Conservation (phyloP, 1,139 yeast species). For the Yamadazyma sp. region DNA sequence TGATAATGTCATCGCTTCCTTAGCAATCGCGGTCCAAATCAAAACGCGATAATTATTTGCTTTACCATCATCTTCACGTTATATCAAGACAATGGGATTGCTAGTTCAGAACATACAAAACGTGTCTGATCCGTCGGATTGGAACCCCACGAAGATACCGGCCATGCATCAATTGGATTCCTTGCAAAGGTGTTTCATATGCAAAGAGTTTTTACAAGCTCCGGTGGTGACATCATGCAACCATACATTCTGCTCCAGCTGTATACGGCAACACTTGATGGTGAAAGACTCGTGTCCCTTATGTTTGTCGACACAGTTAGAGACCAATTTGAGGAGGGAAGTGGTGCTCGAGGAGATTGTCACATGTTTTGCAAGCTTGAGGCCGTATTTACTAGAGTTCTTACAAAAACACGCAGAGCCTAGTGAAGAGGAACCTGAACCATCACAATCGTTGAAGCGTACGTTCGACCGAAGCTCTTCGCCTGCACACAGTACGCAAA, state of each 20-base stretch:
- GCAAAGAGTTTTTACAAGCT: constrained; percentile 79
- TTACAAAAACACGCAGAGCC: no score
- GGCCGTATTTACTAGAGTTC: constrained; percentile 37
- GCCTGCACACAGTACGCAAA: background rate
- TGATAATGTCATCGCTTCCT: constrained; percentile 1
- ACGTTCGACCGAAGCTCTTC: background rate
- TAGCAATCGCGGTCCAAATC: constrained; percentile 1
- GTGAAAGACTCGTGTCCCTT: constrained; percentile 70
- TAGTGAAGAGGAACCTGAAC: background rate
- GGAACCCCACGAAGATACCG: constrained; percentile 56
- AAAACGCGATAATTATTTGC: constrained; percentile 1
- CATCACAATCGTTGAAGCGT: background rate
- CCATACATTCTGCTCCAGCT: constrained; percentile 88
- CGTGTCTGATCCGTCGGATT: constrained; percentile 69
- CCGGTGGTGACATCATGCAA: constrained; percentile 87
- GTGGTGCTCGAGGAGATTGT: constrained; percentile 73
- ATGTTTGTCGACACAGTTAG: constrained; percentile 71
- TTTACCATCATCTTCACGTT: background rate
- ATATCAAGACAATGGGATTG: constrained; percentile 1
- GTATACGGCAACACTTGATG: constrained; percentile 73
- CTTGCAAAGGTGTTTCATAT: constrained; percentile 81
- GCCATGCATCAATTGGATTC: constrained; percentile 63
- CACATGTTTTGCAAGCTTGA: constrained; percentile 48
- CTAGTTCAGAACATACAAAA: constrained; percentile 6
- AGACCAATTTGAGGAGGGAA: constrained; percentile 68